These are phyloP conservation scores for Aspergillus fructus DNA, from an alignment of 2,329 filamentous ascomycete genomes.

Conservation along the genomic window DNA sequence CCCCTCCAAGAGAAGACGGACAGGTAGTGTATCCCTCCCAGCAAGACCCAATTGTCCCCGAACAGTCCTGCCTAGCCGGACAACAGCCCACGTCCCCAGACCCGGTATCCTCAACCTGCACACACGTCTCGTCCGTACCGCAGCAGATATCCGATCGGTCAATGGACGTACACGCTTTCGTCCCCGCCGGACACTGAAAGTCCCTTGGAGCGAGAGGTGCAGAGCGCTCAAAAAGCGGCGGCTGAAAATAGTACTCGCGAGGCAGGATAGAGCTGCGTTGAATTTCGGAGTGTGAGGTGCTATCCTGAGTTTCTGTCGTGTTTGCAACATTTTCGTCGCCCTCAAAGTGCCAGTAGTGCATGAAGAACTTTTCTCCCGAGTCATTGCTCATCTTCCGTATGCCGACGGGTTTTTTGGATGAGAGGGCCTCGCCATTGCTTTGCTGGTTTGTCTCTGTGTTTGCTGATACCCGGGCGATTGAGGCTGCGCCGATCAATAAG, in stretches of 20 bases:
- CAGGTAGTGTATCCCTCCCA: constrained; percentile 55
- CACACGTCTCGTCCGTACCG: constrained; percentile 52
- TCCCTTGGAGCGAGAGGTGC: constrained; percentile 35
- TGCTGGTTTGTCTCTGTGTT: neutral
- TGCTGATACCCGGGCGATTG: constrained; percentile 9
- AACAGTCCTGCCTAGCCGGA: constrained; percentile 53
- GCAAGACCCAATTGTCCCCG: constrained; percentile 52
- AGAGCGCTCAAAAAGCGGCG: constrained; percentile 8
- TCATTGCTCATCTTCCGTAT: constrained; percentile 46
- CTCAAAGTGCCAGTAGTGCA: constrained; percentile 46
- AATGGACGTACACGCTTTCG: constrained; percentile 54
- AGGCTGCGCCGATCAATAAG: constrained; percentile 2
- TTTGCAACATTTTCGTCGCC: constrained; percentile 9
- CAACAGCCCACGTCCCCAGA: constrained; percentile 62
- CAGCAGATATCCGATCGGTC: constrained; percentile 61
- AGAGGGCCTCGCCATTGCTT: constrained; percentile 22
- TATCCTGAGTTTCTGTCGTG: neutral
- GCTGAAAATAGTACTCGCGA: constrained; percentile 16
- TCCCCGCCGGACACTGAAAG: constrained; percentile 59
- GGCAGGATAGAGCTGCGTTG: constrained; percentile 10
- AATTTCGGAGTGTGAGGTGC: neutral
- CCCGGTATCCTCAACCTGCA: constrained; percentile 53
- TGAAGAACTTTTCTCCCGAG: constrained; percentile 49
- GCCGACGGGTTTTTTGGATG: constrained; percentile 25
- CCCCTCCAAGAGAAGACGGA: constrained; percentile 55